Percentiles rank a stretch among this genome's conserved stretches.
These are phyloP conservation scores for Neurospora intermedia DNA, from an alignment of 495 filamentous ascomycete species.

Conservation along the genomic window DNA sequence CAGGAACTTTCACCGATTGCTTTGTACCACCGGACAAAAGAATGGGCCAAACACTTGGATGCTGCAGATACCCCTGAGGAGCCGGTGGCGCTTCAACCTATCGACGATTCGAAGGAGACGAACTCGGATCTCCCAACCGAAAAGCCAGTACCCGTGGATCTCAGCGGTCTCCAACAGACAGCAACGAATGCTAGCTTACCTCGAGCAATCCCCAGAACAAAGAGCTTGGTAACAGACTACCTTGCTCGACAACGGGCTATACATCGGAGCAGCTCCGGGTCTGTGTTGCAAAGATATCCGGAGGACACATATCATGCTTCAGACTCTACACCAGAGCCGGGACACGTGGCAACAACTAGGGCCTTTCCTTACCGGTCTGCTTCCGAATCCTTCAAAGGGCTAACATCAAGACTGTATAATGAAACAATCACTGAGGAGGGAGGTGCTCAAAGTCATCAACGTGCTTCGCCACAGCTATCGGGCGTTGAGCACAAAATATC, in stretches of 20 bases:
- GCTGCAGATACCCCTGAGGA: conserved; percentile 61
- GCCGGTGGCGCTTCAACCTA: conserved; percentile 46
- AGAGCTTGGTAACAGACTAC: conserved; percentile 23
- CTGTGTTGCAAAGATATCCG: conserved; percentile 12
- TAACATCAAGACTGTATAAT: conserved; percentile 12
- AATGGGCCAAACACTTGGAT: conserved; percentile 89
- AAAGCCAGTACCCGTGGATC: conserved; percentile 47
- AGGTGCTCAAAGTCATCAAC: conserved; percentile 7
- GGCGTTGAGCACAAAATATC: not conserved
- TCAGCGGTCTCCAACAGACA: conserved; percentile 62
- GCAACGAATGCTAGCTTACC: conserved; percentile 38
- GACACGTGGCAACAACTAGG: not conserved
- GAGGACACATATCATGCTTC: not conserved
- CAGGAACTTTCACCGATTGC: conserved; percentile 57
- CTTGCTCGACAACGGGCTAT: conserved; percentile 1
- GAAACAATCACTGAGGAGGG: conserved; percentile 33
- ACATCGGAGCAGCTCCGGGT: conserved; percentile 12
- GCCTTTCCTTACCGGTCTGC: conserved; percentile 9
- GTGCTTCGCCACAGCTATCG: not conserved
- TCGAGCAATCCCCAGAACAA: conserved; percentile 23
- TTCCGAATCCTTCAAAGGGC: conserved; percentile 10
- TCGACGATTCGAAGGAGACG: conserved; percentile 15
- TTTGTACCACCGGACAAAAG: conserved; percentile 79
- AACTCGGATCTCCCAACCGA: conserved; percentile 29
- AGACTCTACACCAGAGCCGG: conserved; percentile 3